Evolutionary conservation across 2,329 filamentous ascomycete genomes (phyloP), one percentile per base, ranked within the genome.

Genomic region (Coleophoma cylindrospora): DNA sequence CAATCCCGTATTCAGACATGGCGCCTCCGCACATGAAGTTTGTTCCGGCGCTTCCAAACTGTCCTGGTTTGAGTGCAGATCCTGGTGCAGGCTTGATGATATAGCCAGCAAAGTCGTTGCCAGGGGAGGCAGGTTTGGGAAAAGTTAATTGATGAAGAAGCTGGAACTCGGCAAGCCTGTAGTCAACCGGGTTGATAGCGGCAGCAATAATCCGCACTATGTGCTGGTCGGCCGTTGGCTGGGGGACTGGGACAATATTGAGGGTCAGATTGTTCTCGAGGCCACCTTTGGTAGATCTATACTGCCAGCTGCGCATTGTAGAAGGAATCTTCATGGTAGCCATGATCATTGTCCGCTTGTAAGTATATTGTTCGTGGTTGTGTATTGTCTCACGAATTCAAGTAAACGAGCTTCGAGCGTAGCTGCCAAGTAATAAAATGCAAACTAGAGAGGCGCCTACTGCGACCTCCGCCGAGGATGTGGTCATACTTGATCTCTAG

Each of bases 121-220:
- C 70, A 0, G 77, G 78, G 1, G 70, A 70, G 2, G 71, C 73
- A 1, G 74, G 74, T 3, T 61, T 63, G 22, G 63, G 58, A 43
- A 76, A 62, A 1, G 71, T 38, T n/a, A 70, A 53, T 3, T 68
- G 65, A 3, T 62, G 63, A 6, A 77, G 49, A 2, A 74, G 19
- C 0, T 73, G 64, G 27, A 74, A 66, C 60, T 85, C 81, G 11
- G 79, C 71, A 2, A 79, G 54, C 64, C 86, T 86, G 72, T 81
- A 79, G 70, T 87, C 84, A 36, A 77, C 77, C 0, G 82, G 82
- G 61, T 86, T 87, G 55, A 86, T 61, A 21, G 75, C 68, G 22
- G 73, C 70, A 50, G 72, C 68, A 50, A 76, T 65, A 8, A 86
- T 76, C 54, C 76, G 67, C 45, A 86, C 68, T 13, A 86, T 71